Percentiles rank a stretch among this genome's conserved stretches.
phyloP scores from a whole-genome alignment of 2,329 filamentous ascomycete genomes.

The Fusarium newnesense region DNA sequence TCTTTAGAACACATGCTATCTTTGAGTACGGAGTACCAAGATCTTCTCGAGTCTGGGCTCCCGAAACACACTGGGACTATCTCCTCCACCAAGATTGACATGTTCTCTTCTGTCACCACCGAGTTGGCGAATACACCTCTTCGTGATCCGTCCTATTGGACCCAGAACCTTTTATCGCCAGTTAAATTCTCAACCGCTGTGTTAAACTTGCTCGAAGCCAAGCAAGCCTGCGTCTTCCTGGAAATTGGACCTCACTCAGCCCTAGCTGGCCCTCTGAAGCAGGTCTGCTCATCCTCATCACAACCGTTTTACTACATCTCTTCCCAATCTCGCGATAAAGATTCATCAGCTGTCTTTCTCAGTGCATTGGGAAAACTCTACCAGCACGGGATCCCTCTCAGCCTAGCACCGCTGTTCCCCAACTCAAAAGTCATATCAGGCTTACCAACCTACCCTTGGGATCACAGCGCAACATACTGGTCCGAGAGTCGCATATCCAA shows the following conservation, averaged over 20 bases:
- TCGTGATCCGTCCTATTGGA: constrained; percentile 53
- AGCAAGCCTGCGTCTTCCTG: constrained; percentile 9
- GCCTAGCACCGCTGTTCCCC: constrained; percentile 20
- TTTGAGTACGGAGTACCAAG: not conserved
- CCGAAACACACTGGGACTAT: fast-evolving
- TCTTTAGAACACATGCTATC: constrained; percentile 44
- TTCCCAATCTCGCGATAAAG: not conserved
- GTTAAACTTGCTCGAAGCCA: constrained; percentile 4
- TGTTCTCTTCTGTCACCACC: constrained; percentile 55
- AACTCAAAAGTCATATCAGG: constrained; percentile 38
- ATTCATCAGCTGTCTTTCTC: not conserved
- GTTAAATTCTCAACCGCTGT: constrained; percentile 51
- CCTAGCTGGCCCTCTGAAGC: constrained; percentile 29
- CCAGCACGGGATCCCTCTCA: not conserved
- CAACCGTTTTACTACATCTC: not conserved
- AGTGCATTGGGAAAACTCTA: constrained; percentile 1
- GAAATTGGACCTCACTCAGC: constrained; percentile 44
- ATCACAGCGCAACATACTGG: constrained; percentile 51
- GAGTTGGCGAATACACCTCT: constrained; percentile 49
- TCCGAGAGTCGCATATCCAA: constrained; percentile 45
- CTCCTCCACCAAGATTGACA: not conserved
- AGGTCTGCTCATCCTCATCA: constrained; percentile 11
- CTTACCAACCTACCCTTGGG: constrained; percentile 53
- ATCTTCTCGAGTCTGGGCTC: not conserved
- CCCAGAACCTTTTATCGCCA: constrained; percentile 48